A percentile compares a stretch with the other conserved stretches of the same genome.
Evolutionary conservation across 2,329 filamentous ascomycete species (phyloP).

Genomic region (Aspergillus tubingensis): DNA sequence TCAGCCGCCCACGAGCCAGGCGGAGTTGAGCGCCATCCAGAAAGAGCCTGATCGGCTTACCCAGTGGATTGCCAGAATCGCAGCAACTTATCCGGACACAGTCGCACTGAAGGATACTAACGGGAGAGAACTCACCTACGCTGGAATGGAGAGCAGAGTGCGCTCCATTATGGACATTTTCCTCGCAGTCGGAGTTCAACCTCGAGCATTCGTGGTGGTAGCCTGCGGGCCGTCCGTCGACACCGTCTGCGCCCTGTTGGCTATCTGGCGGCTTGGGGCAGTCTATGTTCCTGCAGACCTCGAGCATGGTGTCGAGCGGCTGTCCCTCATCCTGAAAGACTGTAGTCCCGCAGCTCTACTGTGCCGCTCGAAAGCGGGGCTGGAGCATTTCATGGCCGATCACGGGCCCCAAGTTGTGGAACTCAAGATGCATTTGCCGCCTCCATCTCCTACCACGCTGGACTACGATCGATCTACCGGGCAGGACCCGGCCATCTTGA

Average conservation of each 20-base stretch:
- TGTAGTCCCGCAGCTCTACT: neutral
- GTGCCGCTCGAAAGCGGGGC: neutral
- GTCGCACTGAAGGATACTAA: neutral
- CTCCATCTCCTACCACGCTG: neutral
- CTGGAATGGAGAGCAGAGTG: neutral
- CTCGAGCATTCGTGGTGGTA: too few relatives aligned
- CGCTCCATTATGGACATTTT: neutral
- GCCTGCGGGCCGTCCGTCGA: neutral
- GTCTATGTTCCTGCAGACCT: neutral
- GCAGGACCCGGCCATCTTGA: neutral
- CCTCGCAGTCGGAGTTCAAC: too few relatives aligned
- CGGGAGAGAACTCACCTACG: neutral
- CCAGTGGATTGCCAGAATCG: too few relatives aligned
- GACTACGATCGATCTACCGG: neutral
- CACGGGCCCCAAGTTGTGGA: neutral
- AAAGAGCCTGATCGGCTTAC: neutral
- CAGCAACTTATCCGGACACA: too few relatives aligned
- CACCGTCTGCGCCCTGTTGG: neutral
- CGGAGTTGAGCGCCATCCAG: neutral
- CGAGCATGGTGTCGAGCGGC: neutral
- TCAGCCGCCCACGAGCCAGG: too few relatives aligned
- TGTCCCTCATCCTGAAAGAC: neutral
- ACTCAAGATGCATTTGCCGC: too few relatives aligned
- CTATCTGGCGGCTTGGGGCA: neutral
- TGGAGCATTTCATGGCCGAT: neutral